A percentile compares a stretch with the other conserved stretches of the same genome.
Conservation (phyloP, 768 basidiomycete genomes). For the Cyathus striatus region DNA sequence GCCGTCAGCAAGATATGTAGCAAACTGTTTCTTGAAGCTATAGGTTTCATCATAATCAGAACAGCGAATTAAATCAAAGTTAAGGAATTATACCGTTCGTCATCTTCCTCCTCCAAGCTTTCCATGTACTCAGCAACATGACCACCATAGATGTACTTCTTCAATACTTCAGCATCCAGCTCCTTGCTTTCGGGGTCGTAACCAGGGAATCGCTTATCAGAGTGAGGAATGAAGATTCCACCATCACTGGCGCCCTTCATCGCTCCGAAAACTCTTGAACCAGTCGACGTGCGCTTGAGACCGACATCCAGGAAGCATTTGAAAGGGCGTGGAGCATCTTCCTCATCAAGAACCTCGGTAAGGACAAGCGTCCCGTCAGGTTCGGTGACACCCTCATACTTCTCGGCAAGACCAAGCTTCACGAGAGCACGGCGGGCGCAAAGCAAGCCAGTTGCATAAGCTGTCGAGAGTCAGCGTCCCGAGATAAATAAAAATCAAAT, state of each 20-base stretch:
- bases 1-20: slow-evolving; percentile 92
- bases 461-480: slow-evolving; percentile 28
- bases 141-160: slow-evolving; percentile 97
- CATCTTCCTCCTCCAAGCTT: slow-evolving; percentile 98
- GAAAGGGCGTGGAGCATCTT: slow-evolving; percentile 97
- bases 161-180: slow-evolving; percentile 89
- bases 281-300: slow-evolving; percentile 95
- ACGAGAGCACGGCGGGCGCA: slow-evolving; percentile 90
- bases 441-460: slow-evolving; percentile 96
- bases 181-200: slow-evolving; percentile 91
- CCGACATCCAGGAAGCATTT: slow-evolving; percentile 99
- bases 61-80: neutral
- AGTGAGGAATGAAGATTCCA: slow-evolving; percentile 97
- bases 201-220: slow-evolving; percentile 96
- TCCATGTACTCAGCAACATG: slow-evolving; percentile 99
- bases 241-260: slow-evolving; percentile 98
- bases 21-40: slow-evolving; percentile 97
- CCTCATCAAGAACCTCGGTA: slow-evolving; percentile 84
- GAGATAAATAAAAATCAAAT: slow-evolving; percentile 2
- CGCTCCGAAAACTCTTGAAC: slow-evolving; percentile 95
- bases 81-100: slow-evolving; percentile 82
- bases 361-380: slow-evolving; percentile 81
- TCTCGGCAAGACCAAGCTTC: slow-evolving; percentile 95
- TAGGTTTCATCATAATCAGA: slow-evolving; percentile 6
- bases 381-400: slow-evolving; percentile 92